These are phyloP conservation scores for Coemansia sp. DNA, from an alignment of 192 early-diverging fungal species.

Conservation along the genomic window DNA sequence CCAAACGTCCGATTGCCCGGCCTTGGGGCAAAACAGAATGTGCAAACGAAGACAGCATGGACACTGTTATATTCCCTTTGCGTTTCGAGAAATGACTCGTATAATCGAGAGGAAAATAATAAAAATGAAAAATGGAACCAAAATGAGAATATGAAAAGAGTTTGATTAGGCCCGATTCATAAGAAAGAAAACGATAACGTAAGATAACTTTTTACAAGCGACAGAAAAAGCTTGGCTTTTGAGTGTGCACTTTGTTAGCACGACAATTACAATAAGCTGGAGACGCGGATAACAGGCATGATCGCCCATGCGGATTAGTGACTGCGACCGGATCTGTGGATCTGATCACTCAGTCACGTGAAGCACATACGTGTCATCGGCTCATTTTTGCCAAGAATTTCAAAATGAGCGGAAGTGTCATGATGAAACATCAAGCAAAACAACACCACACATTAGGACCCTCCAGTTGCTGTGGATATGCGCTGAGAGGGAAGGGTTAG, in stretches of 20 bases:
- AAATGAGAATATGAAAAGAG: background rate
- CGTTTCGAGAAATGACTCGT: background rate
- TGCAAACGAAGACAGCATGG: slow-evolving; percentile 7
- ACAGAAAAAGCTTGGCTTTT: background rate
- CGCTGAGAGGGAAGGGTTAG: no score
- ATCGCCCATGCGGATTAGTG: background rate
- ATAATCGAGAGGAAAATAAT: background rate
- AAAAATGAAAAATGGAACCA: background rate
- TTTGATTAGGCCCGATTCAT: background rate
- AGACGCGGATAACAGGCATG: no score
- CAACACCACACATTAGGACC: no score
- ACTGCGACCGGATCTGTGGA: background rate
- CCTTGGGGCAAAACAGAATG: slow-evolving; percentile 6
- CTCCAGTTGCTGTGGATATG: no score
- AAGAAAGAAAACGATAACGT: slow-evolving; percentile 5
- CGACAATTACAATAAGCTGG: background rate
- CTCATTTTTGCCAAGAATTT: background rate
- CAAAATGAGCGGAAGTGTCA: slow-evolving; percentile 1
- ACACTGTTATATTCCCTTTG: background rate
- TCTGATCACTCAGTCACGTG: background rate
- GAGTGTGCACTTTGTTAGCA: background rate
- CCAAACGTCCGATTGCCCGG: slow-evolving; percentile 4
- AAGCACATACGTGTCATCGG: background rate
- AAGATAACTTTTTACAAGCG: no score
- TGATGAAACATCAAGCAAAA: background rate